A percentile compares a stretch with the other conserved stretches of the same genome.
Conservation (phyloP, 495 filamentous ascomycete genomes). For the Penicillium odoratum region DNA sequence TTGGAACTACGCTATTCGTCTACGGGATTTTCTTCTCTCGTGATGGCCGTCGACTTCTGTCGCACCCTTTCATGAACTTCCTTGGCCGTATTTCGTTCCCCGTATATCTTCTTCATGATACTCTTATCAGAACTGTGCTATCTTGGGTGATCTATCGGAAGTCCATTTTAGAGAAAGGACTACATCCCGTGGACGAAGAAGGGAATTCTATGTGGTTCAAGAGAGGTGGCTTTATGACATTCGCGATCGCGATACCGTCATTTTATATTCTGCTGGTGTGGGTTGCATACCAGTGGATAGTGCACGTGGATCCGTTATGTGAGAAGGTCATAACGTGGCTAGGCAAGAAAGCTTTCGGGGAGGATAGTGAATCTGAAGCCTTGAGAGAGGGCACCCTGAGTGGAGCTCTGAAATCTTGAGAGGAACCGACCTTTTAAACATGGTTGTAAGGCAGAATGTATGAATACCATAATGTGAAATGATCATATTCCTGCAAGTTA, state of each 20-base stretch:
- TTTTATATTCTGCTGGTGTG: slow-evolving; percentile 14
- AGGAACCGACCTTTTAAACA: background rate
- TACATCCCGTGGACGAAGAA: slow-evolving; percentile 8
- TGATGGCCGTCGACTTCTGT: slow-evolving; percentile 13
- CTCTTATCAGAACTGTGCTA: slow-evolving; percentile 22
- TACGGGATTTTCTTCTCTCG: slow-evolving; percentile 8
- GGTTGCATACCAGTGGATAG: slow-evolving; percentile 13
- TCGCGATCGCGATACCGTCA: slow-evolving; percentile 2
- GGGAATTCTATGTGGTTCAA: slow-evolving; percentile 8
- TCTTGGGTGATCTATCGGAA: slow-evolving; percentile 15
- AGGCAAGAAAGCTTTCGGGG: slow-evolving; percentile 10
- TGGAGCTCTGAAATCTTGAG: background rate
- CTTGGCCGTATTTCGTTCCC: slow-evolving; percentile 24
- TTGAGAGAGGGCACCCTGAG: background rate
- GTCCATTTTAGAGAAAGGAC: slow-evolving; percentile 4
- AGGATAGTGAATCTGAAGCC: background rate
- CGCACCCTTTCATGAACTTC: slow-evolving; percentile 15
- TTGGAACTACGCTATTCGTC: background rate
- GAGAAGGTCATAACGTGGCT: slow-evolving; percentile 14
- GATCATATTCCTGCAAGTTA: no score
- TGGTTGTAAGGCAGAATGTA: no score
- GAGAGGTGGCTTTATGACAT: slow-evolving; percentile 6
- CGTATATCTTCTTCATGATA: slow-evolving; percentile 22
- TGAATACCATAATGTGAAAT: no score
- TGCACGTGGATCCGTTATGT: slow-evolving; percentile 16